A percentile compares a stretch with the other conserved stretches of the same genome.
These are phyloP conservation scores for Fusarium scirpi DNA, from an alignment of 2,329 filamentous ascomycete genomes.

Conservation along the genomic window DNA sequence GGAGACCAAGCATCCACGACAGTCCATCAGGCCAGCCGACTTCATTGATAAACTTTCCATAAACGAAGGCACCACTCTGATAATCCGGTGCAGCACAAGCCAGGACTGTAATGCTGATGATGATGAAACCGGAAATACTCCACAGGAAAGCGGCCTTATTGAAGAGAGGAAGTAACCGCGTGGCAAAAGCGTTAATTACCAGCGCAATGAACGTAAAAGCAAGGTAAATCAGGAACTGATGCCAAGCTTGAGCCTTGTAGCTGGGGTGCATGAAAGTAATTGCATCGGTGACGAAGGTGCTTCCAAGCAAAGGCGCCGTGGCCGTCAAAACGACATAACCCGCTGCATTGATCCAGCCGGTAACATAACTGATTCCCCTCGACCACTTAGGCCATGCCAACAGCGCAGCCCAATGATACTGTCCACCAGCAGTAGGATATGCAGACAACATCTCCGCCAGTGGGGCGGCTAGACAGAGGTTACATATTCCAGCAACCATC, in stretches of 20 bases:
- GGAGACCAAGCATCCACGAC: conserved; percentile 66
- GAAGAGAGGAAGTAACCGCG: conserved; percentile 68
- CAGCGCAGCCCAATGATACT: conserved; percentile 79
- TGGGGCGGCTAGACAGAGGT: conserved; percentile 75
- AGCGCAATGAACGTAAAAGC: conserved; percentile 72
- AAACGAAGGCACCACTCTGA: conserved; percentile 73
- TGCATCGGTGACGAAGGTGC: conserved; percentile 73
- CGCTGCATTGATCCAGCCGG: conserved; percentile 79
- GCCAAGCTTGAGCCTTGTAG: conserved; percentile 72
- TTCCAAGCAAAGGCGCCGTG: conserved; percentile 75
- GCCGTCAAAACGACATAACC: conserved; percentile 78
- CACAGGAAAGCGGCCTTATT: conserved; percentile 78
- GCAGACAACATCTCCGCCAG: conserved; percentile 78
- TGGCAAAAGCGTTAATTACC: conserved; percentile 73
- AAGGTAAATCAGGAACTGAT: conserved; percentile 80
- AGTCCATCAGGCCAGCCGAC: conserved; percentile 78
- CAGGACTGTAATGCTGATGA: conserved; percentile 77
- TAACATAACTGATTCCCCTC: conserved; percentile 74
- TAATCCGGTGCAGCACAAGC: conserved; percentile 74
- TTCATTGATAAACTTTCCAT: conserved; percentile 74
- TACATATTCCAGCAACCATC: conserved; percentile 72
- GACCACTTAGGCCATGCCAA: conserved; percentile 71
- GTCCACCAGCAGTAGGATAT: conserved; percentile 69
- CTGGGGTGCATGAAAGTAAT: conserved; percentile 70
- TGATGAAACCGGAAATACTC: conserved; percentile 75